Evolutionary conservation across 2,329 filamentous ascomycete species (phyloP).

Genomic region (Penicillium brasilianum): DNA sequence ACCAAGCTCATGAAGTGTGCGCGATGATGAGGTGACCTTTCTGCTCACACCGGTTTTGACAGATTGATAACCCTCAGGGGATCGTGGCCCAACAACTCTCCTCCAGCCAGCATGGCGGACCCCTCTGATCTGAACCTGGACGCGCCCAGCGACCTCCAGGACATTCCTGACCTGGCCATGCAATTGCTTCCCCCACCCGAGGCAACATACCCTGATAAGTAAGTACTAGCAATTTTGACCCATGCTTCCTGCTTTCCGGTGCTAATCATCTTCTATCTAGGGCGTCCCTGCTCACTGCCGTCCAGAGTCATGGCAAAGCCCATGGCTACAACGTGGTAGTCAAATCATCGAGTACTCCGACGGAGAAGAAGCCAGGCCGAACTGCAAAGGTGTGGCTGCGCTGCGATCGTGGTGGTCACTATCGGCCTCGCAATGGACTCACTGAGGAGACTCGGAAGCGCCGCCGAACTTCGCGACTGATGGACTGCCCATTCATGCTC

Average conservation of each 20-base stretch:
- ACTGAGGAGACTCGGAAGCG: slow-evolving; percentile 53
- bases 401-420: slow-evolving; percentile 52
- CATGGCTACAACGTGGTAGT: slow-evolving; percentile 53
- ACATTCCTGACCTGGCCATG: slow-evolving; percentile 51
- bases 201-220: slow-evolving; percentile 53
- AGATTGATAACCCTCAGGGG: slow-evolving; percentile 17
- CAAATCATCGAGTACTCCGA: slow-evolving; percentile 53
- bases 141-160: slow-evolving; percentile 52
- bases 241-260: background rate
- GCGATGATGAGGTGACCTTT: slow-evolving; percentile 29
- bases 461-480: slow-evolving; percentile 49
- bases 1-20: slow-evolving; percentile 1
- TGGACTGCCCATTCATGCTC: slow-evolving; percentile 53
- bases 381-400: slow-evolving; percentile 53
- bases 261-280: slow-evolving; percentile 27
- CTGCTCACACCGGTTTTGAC: slow-evolving; percentile 22
- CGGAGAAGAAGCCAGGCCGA: slow-evolving; percentile 51
- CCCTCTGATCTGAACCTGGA: slow-evolving; percentile 50
- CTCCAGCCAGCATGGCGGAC: slow-evolving; percentile 44
- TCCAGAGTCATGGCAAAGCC: slow-evolving; percentile 49
- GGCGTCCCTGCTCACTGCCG: slow-evolving; percentile 45
- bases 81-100: slow-evolving; percentile 24
- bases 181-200: slow-evolving; percentile 50
- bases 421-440: slow-evolving; percentile 51
- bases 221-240: slow-evolving; percentile 18